Conservation (phyloP, 179 eudicot species). For the Dionaea muscipula region DNA sequence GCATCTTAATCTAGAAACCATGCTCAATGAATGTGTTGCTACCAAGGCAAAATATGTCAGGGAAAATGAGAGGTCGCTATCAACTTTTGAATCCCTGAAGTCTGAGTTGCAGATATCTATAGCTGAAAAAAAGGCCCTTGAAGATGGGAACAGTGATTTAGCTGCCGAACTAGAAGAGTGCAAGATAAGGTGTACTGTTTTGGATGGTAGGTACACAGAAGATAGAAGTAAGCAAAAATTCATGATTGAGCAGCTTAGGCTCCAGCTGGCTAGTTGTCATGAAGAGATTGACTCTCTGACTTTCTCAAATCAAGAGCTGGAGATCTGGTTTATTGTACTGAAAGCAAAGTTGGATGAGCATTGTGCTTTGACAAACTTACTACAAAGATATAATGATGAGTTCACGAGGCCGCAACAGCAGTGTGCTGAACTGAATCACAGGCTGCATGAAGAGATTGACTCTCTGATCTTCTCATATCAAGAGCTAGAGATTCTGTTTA, state of each 20-base stretch:
- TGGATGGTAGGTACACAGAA: constrained; percentile 15
- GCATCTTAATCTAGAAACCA: constrained; percentile 24
- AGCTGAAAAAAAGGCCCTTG: constrained; percentile 28
- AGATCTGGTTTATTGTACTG: constrained; percentile 35
- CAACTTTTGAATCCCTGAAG: constrained; percentile 26
- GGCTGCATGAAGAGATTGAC: constrained; percentile 64
- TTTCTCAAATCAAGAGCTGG: constrained; percentile 43
- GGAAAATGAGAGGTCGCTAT: constrained; percentile 32
- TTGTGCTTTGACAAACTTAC: constrained; percentile 14
- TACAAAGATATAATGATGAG: constrained; percentile 28
- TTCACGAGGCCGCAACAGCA: constrained; percentile 27
- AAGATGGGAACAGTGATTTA: constrained; percentile 25
- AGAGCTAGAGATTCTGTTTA: constrained; percentile 40
- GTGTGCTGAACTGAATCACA: constrained; percentile 40
- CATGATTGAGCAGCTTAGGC: constrained; percentile 27
- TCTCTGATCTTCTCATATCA: constrained; percentile 31
- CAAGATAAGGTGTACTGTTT: constrained; percentile 18
- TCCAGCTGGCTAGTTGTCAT: constrained; percentile 24
- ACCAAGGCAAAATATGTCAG: constrained; percentile 27
- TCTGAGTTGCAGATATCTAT: constrained; percentile 32
- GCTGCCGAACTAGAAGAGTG: constrained; percentile 32
- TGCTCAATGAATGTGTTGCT: constrained; percentile 28
- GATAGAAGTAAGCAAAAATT: constrained; percentile 19
- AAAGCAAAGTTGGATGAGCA: constrained; percentile 45
- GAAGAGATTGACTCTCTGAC: constrained; percentile 40